These are phyloP conservation scores for Pouteria glomerata DNA, from an alignment of 148 eudicot genomes.

Conservation along the genomic window DNA sequence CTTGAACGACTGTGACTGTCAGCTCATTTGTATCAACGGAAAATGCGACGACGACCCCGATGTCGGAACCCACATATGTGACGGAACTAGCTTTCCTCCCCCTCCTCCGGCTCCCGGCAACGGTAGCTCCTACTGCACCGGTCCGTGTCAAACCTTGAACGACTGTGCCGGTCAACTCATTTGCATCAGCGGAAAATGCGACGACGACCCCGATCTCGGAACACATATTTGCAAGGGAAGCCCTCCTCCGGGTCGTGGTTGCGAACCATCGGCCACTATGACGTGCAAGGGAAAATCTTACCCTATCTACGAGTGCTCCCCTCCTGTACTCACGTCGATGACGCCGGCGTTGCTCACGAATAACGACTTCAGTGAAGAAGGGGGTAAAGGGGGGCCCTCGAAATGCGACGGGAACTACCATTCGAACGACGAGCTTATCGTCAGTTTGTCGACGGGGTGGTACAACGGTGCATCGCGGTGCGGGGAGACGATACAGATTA, in stretches of 20 bases:
- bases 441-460: not conserved
- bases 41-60: conserved; percentile 26
- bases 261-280: too few species aligned
- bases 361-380: not conserved
- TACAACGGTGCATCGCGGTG: not conserved
- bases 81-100: not conserved
- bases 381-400: not conserved
- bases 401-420: not conserved
- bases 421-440: not conserved
- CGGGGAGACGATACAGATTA: not conserved
- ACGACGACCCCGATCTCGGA: conserved; percentile 17
- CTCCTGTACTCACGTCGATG: too few species aligned
- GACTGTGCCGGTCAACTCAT: conserved; percentile 15
- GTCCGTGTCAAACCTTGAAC: conserved; percentile 10
- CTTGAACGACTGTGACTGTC: conserved; percentile 21
- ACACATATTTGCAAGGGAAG: not conserved
- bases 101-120: not conserved
- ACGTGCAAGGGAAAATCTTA: too few species aligned
- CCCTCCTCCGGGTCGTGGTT: too few species aligned
- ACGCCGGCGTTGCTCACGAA: not conserved
- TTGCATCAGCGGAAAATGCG: conserved; percentile 12
- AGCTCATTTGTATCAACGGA: conserved; percentile 18
- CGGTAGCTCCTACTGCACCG: conserved; percentile 12
- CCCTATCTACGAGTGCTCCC: too few species aligned
- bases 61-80: conserved; percentile 17